These are phyloP conservation scores for Trichosporon ovoides DNA, from an alignment of 1,284 basidiomycete species.

Conservation along the genomic window DNA sequence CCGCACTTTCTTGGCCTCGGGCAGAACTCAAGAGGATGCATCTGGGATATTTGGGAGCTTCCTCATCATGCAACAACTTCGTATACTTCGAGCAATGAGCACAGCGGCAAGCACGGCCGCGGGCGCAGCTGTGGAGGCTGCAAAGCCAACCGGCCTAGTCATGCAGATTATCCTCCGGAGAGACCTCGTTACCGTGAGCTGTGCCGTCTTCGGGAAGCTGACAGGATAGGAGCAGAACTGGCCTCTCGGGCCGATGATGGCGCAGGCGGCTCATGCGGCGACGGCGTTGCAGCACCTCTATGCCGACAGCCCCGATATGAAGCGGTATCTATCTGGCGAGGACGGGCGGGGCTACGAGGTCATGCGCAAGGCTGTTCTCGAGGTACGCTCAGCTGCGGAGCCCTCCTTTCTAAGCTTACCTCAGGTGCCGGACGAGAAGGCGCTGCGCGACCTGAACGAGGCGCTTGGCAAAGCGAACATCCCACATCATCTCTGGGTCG, in stretches of 20 bases:
- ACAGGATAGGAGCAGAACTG: conserved; percentile 41
- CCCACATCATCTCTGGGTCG: conserved; percentile 51
- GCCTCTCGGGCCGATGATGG: conserved; percentile 52
- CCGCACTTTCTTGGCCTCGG: background rate
- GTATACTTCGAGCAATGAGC: background rate
- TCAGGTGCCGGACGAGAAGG: conserved; percentile 39
- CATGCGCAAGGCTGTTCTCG: conserved; percentile 44
- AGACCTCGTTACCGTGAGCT: conserved; percentile 41
- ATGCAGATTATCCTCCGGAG: conserved; percentile 49
- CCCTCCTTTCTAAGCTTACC: background rate
- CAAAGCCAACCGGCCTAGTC: conserved; percentile 36
- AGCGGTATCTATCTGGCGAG: conserved; percentile 37
- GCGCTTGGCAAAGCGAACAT: conserved; percentile 36
- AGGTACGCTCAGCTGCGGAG: conserved; percentile 28
- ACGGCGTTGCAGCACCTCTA: conserved; percentile 46
- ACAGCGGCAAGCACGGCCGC: background rate
- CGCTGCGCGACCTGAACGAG: conserved; percentile 33
- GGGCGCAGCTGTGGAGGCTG: background rate
- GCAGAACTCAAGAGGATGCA: background rate
- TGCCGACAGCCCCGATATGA: conserved; percentile 33
- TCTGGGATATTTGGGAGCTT: background rate
- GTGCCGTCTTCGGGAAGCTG: background rate
- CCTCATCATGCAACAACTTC: too few species aligned
- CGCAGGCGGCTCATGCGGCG: conserved; percentile 52
- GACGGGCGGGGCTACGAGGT: conserved; percentile 35